phyloP scores from a whole-genome alignment of 164 flowering plant species.

The Aristolochia californica region DNA sequence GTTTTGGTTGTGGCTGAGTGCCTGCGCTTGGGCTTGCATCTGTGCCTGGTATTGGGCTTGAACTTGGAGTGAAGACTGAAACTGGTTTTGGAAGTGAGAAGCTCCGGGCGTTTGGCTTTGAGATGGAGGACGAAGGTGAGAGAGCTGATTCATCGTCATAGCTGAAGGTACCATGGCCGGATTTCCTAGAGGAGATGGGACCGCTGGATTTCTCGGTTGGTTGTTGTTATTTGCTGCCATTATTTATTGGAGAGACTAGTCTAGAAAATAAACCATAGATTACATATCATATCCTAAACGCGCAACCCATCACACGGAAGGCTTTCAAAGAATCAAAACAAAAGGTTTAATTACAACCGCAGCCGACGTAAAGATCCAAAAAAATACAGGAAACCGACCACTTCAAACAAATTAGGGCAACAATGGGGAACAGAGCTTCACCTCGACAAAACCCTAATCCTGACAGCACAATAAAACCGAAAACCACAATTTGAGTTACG shows the following conservation, averaged over 20 bases:
- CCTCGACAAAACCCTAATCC: too few relatives aligned
- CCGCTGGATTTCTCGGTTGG: constrained; percentile 21
- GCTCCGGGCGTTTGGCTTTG: constrained; percentile 22
- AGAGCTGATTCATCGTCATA: constrained; percentile 23
- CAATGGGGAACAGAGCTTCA: too few relatives aligned
- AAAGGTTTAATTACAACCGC: too few relatives aligned
- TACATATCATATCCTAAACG: too few relatives aligned
- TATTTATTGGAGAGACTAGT: not conserved
- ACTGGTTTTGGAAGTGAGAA: constrained; percentile 33
- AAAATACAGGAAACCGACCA: too few relatives aligned
- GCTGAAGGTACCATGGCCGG: constrained; percentile 23
- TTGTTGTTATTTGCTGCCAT: constrained; percentile 27
- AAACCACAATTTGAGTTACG: too few relatives aligned
- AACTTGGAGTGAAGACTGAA: constrained; percentile 27
- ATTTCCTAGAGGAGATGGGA: constrained; percentile 23
- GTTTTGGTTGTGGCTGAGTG: constrained; percentile 27
- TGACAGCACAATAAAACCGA: too few relatives aligned
- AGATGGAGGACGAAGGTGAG: constrained; percentile 19
- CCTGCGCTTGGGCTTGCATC: constrained; percentile 17
- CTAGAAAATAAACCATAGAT: not conserved
- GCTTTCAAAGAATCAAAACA: too few relatives aligned
- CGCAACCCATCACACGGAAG: too few relatives aligned
- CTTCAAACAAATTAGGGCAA: too few relatives aligned
- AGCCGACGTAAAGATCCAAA: too few relatives aligned
- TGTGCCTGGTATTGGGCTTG: constrained; percentile 22